Percentiles rank a stretch among this genome's conserved stretches.
Conservation (phyloP, 2,329 filamentous ascomycete genomes). For the Aspergillus neoniger region DNA sequence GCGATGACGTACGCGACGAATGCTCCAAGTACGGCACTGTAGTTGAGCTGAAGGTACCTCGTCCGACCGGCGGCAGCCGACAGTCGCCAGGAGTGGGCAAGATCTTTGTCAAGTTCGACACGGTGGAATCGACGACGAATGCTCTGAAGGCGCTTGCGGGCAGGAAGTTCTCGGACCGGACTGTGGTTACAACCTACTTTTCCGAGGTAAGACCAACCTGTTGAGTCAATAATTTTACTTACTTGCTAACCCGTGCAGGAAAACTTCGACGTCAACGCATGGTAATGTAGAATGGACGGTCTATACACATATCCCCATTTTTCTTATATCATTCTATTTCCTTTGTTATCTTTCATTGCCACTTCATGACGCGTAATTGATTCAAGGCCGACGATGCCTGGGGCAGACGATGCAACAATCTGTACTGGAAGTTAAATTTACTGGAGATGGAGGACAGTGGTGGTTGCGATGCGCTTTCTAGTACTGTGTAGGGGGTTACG, state of each 20-base stretch:
- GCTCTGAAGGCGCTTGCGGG: conserved; percentile 89
- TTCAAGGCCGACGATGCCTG: background rate
- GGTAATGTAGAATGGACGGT: conserved; percentile 56
- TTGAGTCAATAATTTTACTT: background rate
- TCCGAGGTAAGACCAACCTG: conserved; percentile 66
- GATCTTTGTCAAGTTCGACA: conserved; percentile 94
- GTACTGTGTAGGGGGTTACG: conserved; percentile 16
- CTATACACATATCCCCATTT: background rate
- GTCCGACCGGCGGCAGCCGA: conserved; percentile 78
- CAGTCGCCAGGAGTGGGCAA: conserved; percentile 91
- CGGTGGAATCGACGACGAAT: conserved; percentile 73
- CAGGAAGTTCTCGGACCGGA: conserved; percentile 92
- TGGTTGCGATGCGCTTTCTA: background rate
- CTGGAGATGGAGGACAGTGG: background rate
- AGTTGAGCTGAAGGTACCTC: conserved; percentile 86
- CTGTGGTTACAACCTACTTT: conserved; percentile 95
- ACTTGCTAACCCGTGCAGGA: conserved; percentile 58
- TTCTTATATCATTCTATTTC: background rate
- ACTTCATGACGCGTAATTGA: conserved; percentile 12
- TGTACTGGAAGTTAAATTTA: background rate
- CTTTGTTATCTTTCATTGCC: background rate
- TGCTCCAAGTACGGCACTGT: conserved; percentile 88
- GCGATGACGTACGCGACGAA: conserved; percentile 90
- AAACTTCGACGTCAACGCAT: conserved; percentile 89
- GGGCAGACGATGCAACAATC: conserved; percentile 9